Evolutionary conservation across 139 green algal genomes (phyloP), one percentile per base, ranked within the genome.

Genomic region (Nannochloris sp.): DNA sequence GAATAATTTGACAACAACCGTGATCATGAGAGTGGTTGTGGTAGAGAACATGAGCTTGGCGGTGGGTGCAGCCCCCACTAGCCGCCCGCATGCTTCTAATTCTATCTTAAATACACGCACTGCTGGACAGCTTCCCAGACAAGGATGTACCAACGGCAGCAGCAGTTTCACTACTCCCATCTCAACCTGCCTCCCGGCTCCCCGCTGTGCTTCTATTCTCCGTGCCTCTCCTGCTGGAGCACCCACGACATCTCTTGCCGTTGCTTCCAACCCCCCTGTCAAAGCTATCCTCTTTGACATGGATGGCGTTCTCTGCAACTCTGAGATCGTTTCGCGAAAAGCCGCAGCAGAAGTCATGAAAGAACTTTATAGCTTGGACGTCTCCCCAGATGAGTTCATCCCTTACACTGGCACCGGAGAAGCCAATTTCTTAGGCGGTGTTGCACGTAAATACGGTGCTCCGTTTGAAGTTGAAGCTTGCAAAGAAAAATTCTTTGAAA

Each of bases 401-500:
- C 79, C 80, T 9, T 89, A 84, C 60, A 82, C 75, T 13, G 82
- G 82, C 8, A 83, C 64, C 29, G 80, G 80, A 5, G 75, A 83
- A 62, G 79, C 74, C 23, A 85, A 85, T 34, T 89, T 89, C 57
- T 68, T 89, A 32, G 76, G 63, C 56, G 64, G 64, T 32, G 64
- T 73, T 45, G 64, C 58, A 2, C 33, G 33, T 24, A 78, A 73
- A 45, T 68, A 77, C 9, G 57, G 57, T 29, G 63, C 45, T 25
- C 54, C 57, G 6, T 73, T 73, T 51, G 72, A 89, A 38, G 19
- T 78, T 6, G 48, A 73, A 10, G 44, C 55, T 14, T 74, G 76
- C 27, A 89, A 90, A 68, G 31, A 51, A 33, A 70, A 69, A 24
- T 89, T 89, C 35, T 88, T 88, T 63, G 70, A 85, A 19, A 80